phyloP scores from a whole-genome alignment of 1,284 basidiomycete species.

The Volvariella surrecta region DNA sequence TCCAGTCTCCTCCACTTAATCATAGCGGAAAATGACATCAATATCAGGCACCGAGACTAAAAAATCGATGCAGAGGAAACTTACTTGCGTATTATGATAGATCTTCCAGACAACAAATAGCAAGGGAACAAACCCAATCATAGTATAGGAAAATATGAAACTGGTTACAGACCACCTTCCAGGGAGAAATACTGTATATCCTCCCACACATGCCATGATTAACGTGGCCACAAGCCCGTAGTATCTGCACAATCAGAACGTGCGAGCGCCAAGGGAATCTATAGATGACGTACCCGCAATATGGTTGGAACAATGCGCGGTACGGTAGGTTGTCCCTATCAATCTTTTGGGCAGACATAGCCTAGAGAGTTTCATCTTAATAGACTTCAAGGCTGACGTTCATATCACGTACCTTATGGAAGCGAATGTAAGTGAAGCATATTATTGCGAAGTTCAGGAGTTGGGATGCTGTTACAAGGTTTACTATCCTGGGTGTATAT shows the following conservation, averaged over 20 bases:
- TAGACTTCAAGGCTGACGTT: constrained; percentile 5
- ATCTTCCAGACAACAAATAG: constrained; percentile 57
- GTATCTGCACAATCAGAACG: constrained; percentile 17
- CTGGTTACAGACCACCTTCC: constrained; percentile 44
- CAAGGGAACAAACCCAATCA: constrained; percentile 45
- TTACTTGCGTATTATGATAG: constrained; percentile 37
- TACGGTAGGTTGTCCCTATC: constrained; percentile 49
- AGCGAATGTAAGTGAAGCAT: constrained; percentile 35
- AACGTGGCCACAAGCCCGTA: constrained; percentile 34
- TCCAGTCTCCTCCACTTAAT: constrained; percentile 26
- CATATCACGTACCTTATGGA: constrained; percentile 27
- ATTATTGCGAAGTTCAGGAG: constrained; percentile 38
- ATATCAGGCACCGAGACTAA: neutral
- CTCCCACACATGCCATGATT: constrained; percentile 45
- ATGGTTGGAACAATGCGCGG: constrained; percentile 37
- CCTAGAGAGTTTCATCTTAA: constrained; percentile 22
- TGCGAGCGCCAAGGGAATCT: constrained; percentile 11
- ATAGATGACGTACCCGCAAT: constrained; percentile 32
- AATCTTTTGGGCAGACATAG: constrained; percentile 54
- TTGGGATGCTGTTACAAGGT: constrained; percentile 37
- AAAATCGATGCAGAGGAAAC: constrained; percentile 9
- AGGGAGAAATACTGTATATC: constrained; percentile 47
- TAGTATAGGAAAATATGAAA: constrained; percentile 48
- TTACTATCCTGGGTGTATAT: constrained; percentile 28
- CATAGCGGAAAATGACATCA: neutral